These are phyloP conservation scores for Claviceps arundinis DNA, from an alignment of 2,329 filamentous ascomycete genomes.

Conservation along the genomic window DNA sequence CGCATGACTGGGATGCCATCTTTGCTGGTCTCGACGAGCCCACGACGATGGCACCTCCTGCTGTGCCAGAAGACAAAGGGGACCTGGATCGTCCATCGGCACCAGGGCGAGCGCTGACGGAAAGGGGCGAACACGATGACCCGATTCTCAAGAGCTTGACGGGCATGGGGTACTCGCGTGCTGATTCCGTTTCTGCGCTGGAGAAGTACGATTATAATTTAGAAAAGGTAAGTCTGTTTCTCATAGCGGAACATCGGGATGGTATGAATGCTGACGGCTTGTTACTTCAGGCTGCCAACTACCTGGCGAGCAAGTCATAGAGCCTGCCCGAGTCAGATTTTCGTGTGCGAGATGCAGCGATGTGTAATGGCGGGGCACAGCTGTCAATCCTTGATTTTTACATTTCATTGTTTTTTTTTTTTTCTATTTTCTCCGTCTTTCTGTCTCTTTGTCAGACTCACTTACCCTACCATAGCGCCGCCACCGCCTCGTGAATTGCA, in stretches of 20 bases:
- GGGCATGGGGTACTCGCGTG: conserved; percentile 72
- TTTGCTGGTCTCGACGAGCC: conserved; percentile 66
- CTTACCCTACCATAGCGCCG: not conserved
- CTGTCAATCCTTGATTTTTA: not conserved
- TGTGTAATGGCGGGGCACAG: not conserved
- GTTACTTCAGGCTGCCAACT: conserved; percentile 35
- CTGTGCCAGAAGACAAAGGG: not conserved
- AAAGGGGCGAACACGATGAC: conserved; percentile 73
- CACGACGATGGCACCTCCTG: conserved; percentile 16
- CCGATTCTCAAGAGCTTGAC: conserved; percentile 82
- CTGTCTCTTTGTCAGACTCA: too few species aligned
- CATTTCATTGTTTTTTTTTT: not conserved
- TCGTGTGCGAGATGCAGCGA: not conserved
- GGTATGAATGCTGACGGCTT: too few species aligned
- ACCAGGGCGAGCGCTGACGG: conserved; percentile 54
- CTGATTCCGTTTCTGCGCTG: conserved; percentile 62
- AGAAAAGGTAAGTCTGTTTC: conserved; percentile 59
- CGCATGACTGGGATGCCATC: conserved; percentile 88
- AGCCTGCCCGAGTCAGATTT: not conserved
- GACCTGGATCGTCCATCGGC: conserved; percentile 13
- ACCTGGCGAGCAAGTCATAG: conserved; percentile 41
- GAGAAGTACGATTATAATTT: conserved; percentile 96
- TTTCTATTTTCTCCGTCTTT: not conserved
- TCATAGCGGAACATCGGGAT: not conserved
- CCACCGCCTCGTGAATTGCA: not conserved